Base-by-base conservation (phyloP, 257 asterid species). In the Henckelia pumila region DNA sequence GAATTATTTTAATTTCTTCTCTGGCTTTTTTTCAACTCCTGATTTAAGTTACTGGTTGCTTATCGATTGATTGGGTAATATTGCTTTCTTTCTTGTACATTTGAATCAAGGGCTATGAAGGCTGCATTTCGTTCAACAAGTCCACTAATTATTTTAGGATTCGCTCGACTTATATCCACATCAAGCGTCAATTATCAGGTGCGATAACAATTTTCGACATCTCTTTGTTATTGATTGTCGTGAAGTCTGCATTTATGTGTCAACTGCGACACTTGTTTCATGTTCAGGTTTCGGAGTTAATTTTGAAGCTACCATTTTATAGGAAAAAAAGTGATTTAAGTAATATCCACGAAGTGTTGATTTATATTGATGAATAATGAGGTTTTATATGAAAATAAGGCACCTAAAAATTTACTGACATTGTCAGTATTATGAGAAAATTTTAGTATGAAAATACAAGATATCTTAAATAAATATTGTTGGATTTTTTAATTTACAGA, bases 151-250 rank as follows among this genome's bases (percentile, higher is more conserved):
- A 44, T 93, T 70, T 79, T 93, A 76, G 97, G 99, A n/a, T 82
- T 88, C 83, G 95, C 88, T 66, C 89, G 96, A 61, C 88, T 88
- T 59, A 66, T 93, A 66, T 78, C 81, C 75, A 88, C 96, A 57
- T 80, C 89, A 56, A 83, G 95, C 50, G 92, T 90, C 72, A 88
- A 90, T 67, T 93, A 93, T 79, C 96, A 93, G 95, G 99, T 90
- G 75, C 40, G 25, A 20, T 32, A 58, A 29, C 58, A 63, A 56
- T 26, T 47, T 68, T 23, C 52, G 11, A 75, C 53, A 21, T 59
- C 57, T 49, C 50, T 23, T 37, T 25, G 49, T n/a, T 69, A 24
- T 58, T 44, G 7, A 29, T 56, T 55, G 60, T 69, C 56, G 7
- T 65, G 30, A 30, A 69, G 26, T 52, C 63, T 67, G 35, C 47